Conservation (phyloP, 805 yeast genomes). For the Candida maris region DNA sequence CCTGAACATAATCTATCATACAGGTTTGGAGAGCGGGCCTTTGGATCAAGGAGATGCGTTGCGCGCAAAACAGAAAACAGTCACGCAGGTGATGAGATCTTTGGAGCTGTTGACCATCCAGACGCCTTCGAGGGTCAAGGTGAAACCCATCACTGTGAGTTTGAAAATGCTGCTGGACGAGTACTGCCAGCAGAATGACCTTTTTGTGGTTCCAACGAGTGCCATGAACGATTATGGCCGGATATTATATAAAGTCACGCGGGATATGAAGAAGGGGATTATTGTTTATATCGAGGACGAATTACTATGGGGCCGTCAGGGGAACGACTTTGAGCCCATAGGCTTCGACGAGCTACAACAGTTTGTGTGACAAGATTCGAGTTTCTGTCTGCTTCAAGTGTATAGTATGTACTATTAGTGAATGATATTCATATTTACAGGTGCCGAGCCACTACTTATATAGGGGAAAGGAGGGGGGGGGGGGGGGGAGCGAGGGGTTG, state of each 20-base stretch:
- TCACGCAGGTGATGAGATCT: conserved; percentile 7
- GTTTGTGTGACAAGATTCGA: conserved; percentile 2
- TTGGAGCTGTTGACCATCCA: conserved; percentile 1
- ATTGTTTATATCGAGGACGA: conserved; percentile 58
- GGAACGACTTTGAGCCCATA: conserved; percentile 40
- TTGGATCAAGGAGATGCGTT: background rate
- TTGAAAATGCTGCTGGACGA: conserved; percentile 66
- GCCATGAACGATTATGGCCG: conserved; percentile 31
- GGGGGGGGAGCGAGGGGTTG: no score
- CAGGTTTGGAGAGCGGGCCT: conserved; percentile 9
- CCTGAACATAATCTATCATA: conserved; percentile 12
- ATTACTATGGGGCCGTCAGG: conserved; percentile 45
- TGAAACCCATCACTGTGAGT: conserved; percentile 32
- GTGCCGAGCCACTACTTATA: no score
- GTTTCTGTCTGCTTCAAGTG: no score
- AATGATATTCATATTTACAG: background rate
- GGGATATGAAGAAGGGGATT: conserved; percentile 34
- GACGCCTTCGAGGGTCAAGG: conserved; percentile 12
- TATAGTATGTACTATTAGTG: background rate
- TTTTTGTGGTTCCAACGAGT: conserved; percentile 37
- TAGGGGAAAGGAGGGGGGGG: no score
- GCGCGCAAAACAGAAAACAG: conserved; percentile 3
- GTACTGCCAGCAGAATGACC: conserved; percentile 49
- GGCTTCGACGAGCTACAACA: conserved; percentile 30
- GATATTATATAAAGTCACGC: conserved; percentile 41